Evolutionary conservation across 1,284 basidiomycete genomes (phyloP).

Genomic region (Coniferiporia weirii): DNA sequence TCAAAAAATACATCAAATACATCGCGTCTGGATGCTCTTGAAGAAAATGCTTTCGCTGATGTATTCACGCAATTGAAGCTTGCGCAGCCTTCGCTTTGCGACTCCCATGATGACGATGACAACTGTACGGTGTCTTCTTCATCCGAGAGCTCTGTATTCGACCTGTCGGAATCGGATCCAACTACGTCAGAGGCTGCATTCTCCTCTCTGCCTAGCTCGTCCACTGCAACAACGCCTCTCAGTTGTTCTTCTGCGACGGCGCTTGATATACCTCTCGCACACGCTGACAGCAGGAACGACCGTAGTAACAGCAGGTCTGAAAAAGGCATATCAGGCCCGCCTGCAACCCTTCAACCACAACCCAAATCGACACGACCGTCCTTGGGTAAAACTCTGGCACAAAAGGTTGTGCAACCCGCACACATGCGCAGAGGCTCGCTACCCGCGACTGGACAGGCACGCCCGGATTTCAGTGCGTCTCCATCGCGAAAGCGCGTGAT

Average conservation of each 20-base stretch:
- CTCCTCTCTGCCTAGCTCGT: not conserved
- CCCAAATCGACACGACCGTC: not conserved
- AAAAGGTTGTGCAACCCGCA: not conserved
- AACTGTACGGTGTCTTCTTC: not conserved
- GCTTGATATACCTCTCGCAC: not conserved
- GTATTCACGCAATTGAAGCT: not conserved
- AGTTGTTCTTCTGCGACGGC: slow-evolving; percentile 9
- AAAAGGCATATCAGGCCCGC: not conserved
- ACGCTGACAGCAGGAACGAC: not conserved
- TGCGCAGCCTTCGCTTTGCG: not conserved
- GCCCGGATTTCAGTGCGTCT: not conserved
- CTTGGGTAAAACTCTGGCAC: too few relatives aligned
- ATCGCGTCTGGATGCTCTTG: not conserved
- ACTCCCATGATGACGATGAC: not conserved
- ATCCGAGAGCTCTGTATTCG: slow-evolving; percentile 8
- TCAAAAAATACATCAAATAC: too few relatives aligned
- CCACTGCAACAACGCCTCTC: slow-evolving; percentile 5
- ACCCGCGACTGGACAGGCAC: not conserved
- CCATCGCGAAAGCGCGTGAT: slow-evolving; percentile 5
- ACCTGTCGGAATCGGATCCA: slow-evolving; percentile 2
- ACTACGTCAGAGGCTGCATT: slow-evolving; percentile 5
- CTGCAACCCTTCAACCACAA: not conserved
- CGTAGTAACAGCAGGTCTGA: not conserved
- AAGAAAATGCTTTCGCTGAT: not conserved
- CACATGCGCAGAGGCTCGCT: not conserved